Conservation (phyloP, 2,329 filamentous ascomycete species). For the Penicillium sp. region DNA sequence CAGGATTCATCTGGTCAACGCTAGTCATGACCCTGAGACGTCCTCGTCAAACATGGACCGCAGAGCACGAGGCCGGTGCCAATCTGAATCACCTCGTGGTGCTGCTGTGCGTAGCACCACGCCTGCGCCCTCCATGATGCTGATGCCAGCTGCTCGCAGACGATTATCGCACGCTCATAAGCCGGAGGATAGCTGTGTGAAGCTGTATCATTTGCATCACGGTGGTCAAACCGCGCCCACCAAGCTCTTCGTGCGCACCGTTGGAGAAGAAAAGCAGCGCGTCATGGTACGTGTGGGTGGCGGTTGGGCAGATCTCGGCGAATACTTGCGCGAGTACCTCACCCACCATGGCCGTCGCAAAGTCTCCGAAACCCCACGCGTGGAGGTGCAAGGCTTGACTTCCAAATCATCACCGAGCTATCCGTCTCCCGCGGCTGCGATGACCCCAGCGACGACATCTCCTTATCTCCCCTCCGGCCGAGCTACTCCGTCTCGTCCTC, state of each 20-base stretch:
- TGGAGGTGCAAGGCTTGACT: constrained; percentile 51
- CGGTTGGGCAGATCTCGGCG: constrained; percentile 94
- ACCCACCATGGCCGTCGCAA: constrained; percentile 78
- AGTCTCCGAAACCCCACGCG: constrained; percentile 47
- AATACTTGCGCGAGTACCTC: constrained; percentile 91
- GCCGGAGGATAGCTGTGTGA: constrained; percentile 65
- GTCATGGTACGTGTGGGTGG: constrained; percentile 98
- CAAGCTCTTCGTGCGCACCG: constrained; percentile 87
- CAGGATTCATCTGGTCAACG: constrained; percentile 65
- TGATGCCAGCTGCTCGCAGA: constrained; percentile 53
- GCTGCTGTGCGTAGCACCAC: constrained; percentile 47
- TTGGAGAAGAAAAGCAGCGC: constrained; percentile 82
- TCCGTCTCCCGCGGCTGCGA: constrained; percentile 23
- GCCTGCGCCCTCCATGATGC: constrained; percentile 60
- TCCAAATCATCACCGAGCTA: constrained; percentile 27
- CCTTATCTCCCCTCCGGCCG: constrained; percentile 22
- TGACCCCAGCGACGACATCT: constrained; percentile 15
- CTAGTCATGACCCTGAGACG: constrained; percentile 33
- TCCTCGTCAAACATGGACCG: constrained; percentile 27
- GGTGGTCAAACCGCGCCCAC: constrained; percentile 80
- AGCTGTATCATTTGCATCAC: constrained; percentile 84
- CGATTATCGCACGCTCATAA: constrained; percentile 30
- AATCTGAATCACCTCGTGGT: constrained; percentile 29
- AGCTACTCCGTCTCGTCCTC: constrained; percentile 33
- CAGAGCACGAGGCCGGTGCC: constrained; percentile 38